Evolutionary conservation across 2,329 filamentous ascomycete genomes (phyloP).

Genomic region (Botryosphaeria dothidea): DNA sequence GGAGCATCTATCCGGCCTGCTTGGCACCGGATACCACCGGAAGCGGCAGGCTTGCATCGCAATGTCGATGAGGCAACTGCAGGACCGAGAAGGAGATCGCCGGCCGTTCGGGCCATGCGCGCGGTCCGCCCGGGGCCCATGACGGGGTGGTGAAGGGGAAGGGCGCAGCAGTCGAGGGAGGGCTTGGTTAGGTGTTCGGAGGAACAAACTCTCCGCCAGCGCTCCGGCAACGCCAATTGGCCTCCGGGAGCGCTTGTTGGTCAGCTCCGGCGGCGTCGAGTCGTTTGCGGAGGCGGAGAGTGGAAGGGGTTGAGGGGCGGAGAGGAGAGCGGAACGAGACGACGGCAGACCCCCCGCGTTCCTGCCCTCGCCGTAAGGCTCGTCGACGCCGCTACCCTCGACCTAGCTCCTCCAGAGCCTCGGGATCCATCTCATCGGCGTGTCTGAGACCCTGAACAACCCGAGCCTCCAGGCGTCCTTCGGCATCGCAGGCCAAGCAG

Average conservation of each 20-base stretch:
- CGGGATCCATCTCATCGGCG: not conserved
- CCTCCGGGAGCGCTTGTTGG: not conserved
- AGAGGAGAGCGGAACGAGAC: not conserved
- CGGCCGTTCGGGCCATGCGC: not conserved
- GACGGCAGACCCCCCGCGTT: too few species aligned
- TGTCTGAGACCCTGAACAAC: not conserved
- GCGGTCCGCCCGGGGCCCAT: not conserved
- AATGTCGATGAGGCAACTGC: not conserved
- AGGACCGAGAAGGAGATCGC: not conserved
- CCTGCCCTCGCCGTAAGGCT: too few species aligned
- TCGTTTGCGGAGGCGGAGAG: not conserved
- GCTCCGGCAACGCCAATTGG: not conserved
- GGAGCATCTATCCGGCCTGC: not conserved
- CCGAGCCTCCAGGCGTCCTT: not conserved
- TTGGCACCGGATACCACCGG: not conserved
- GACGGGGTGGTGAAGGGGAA: not conserved
- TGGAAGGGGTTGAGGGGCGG: not conserved
- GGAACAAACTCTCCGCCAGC: not conserved
- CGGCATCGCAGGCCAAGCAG: not conserved
- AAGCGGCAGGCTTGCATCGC: not conserved
- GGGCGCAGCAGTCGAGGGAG: not conserved
- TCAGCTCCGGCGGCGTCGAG: not conserved
- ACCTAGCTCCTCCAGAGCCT: too few species aligned
- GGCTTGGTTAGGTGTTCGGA: not conserved
- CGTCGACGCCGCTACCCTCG: too few species aligned